Base-by-base conservation (phyloP, 306 rosid genomes). In the Citrullus amarus region DNA sequence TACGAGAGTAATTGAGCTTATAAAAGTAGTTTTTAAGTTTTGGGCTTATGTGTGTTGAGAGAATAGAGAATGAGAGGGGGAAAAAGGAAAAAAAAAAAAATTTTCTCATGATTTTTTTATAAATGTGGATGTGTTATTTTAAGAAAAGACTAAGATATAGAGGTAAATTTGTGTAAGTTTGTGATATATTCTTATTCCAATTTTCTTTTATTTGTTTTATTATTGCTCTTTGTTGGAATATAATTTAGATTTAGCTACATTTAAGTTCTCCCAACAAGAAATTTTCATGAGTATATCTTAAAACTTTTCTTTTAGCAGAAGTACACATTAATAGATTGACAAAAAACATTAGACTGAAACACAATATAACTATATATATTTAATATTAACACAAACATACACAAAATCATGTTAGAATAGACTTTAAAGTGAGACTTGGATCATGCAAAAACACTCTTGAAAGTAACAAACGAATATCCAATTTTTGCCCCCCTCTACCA, bases 401-500 rank as follows among this genome's bases (percentile, higher is more conserved):
- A 25, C 1, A 48, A 48, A 48, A 48, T 13, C 54, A 28, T 61
- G 41, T 61, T 28, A 61, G 30, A 30, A 1, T 12, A 30, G 43
- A 61, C 68, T 55, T 55, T 55, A 5, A 10, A 55, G 60, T 55
- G 9, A 55, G 60, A 55, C 7, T 59, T 60, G 38, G 67, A 28
- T 1, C 8, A 34, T 62, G 44, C 70, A 63, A 34, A 34, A 17
- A 65, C 71, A 63, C 4, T 30, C 39, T 25, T 28, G 67, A 1
- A 61, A 61, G 18, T 61, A 14, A 65, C 50, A 66, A 41, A 67
- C 41, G 18, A 68, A n/a, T 30, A 67, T 66, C 14, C 5, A 4
- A 9, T 17, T 18, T 2, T 17, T 75, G 62, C 25, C 79, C 66
- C 66, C n/a, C 25, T 75, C 79, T 77, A 76, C 84, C 84, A 81